These are phyloP conservation scores for Manihot esculenta DNA, from an alignment of 441 rosid species.

Conservation along the genomic window DNA sequence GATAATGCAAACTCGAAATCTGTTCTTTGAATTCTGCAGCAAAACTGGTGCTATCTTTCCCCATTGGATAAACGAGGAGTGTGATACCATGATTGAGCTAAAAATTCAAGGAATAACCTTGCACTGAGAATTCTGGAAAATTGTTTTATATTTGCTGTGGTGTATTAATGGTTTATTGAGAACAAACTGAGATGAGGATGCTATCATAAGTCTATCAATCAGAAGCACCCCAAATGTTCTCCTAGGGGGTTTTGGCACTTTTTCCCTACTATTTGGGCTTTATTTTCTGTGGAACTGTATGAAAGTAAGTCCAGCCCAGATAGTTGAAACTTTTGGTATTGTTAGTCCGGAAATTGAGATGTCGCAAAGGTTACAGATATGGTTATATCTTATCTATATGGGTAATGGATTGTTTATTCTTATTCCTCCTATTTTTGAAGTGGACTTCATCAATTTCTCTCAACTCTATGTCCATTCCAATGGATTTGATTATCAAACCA, in stretches of 20 bases:
- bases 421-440: not conserved
- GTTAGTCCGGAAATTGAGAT: slow-evolving; percentile 1
- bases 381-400: slow-evolving; percentile 2
- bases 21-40: not conserved
- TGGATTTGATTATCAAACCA: not conserved
- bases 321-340: not conserved
- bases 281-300: not conserved
- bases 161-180: not conserved
- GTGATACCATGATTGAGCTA: not conserved
- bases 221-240: no score
- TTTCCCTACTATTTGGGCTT: not conserved
- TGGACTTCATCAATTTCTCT: not conserved
- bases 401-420: not conserved
- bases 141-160: not conserved
- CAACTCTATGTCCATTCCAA: not conserved
- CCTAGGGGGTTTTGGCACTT: slow-evolving; percentile 11
- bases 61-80: no score
- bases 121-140: not conserved
- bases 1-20: not conserved
- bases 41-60: slow-evolving; percentile 1
- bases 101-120: not conserved
- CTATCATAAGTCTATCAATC: not conserved
- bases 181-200: not conserved
- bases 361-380: not conserved
- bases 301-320: slow-evolving; percentile 4